Evolutionary conservation across 2,329 filamentous ascomycete genomes (phyloP).

Genomic region (Rhynchosporium graminicola): DNA sequence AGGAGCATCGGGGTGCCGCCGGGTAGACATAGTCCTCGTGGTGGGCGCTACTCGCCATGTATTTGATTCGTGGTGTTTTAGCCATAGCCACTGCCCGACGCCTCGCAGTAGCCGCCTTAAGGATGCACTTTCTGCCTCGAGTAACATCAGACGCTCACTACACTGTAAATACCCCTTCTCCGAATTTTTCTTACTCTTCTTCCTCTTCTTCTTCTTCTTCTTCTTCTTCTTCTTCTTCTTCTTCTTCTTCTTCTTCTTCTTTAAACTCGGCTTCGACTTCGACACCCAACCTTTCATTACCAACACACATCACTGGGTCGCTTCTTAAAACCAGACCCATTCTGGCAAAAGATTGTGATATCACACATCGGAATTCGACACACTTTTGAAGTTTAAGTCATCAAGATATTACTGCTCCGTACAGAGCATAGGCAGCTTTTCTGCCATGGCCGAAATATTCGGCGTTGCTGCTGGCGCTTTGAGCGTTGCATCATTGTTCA

Average conservation of each 20-base stretch:
- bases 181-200: background rate
- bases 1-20: no score
- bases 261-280: background rate
- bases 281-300: background rate
- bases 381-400: no score
- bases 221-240: background rate
- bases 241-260: background rate
- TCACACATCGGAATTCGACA: background rate
- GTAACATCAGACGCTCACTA: no score
- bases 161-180: background rate
- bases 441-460: constrained; percentile 22
- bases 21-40: no score
- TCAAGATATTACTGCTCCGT: no score
- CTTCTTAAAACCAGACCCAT: background rate
- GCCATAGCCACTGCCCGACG: no score
- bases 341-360: background rate
- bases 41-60: no score
- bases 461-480: constrained; percentile 38
- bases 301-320: background rate
- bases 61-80: no score
- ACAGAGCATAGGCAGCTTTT: no score
- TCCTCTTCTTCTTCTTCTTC: background rate
- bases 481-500: constrained; percentile 43
- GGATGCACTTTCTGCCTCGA: no score
- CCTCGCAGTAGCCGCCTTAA: no score